Percentiles rank a stretch among this genome's conserved stretches.
Conservation (phyloP, 2,329 filamentous ascomycete species). For the Fusarium denticulatum region DNA sequence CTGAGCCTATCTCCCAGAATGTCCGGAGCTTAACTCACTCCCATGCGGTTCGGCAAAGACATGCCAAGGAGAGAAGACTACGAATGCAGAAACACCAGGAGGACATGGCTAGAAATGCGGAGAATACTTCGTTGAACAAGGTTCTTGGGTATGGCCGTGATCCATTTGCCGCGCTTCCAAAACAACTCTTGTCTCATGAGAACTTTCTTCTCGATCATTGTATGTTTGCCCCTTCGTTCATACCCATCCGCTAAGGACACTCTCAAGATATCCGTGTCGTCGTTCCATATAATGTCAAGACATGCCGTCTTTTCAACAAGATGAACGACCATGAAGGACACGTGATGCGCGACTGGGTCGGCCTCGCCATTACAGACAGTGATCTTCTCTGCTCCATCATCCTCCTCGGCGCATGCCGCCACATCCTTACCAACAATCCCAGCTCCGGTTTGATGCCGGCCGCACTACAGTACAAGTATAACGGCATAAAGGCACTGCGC, state of each 20-base stretch:
- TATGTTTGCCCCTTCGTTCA: not conserved
- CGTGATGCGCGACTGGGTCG: conserved; percentile 11
- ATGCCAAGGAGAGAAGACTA: conserved; percentile 13
- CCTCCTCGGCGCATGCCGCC: not conserved
- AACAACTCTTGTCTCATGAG: not conserved
- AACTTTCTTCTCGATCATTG: conserved; percentile 9
- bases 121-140: not conserved
- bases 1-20: not conserved
- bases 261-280: not conserved
- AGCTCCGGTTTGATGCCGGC: not conserved
- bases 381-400: conserved; percentile 8
- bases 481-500: not conserved
- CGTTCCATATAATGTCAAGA: not conserved
- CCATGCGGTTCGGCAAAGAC: conserved; percentile 1
- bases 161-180: not conserved
- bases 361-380: conserved; percentile 6
- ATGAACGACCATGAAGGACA: not conserved
- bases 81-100: not conserved
- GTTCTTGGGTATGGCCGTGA: not conserved
- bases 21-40: conserved; percentile 1
- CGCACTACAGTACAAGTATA: conserved; percentile 17
- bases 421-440: not conserved
- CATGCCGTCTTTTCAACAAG: not conserved
- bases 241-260: rapidly evolving
- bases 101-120: not conserved